A percentile compares a stretch with the other conserved stretches of the same genome.
Conservation (phyloP, 306 rosid genomes). For the Dryas alaskensis region DNA sequence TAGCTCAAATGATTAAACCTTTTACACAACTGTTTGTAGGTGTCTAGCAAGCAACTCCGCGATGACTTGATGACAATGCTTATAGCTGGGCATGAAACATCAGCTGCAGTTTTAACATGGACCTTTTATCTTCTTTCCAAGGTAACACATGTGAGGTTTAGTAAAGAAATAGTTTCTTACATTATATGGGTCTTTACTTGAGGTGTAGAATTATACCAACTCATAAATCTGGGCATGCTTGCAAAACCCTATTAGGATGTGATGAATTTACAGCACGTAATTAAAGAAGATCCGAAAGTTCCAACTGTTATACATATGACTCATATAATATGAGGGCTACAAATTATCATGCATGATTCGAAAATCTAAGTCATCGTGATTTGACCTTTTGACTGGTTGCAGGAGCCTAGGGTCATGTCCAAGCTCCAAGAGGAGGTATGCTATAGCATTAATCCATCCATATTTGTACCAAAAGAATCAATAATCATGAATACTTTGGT, state of each 20-base stretch:
- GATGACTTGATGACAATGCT: slow-evolving; percentile 99
- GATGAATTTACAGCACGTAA: not conserved
- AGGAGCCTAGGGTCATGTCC: slow-evolving; percentile 80
- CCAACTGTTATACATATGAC: not conserved
- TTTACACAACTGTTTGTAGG: slow-evolving; percentile 45
- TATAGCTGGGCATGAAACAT: slow-evolving; percentile 98
- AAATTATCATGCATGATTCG: not conserved
- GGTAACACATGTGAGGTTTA: slow-evolving; percentile 41
- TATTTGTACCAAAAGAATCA: slow-evolving; percentile 15
- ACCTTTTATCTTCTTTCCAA: slow-evolving; percentile 85
- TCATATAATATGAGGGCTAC: not conserved
- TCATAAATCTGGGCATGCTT: not conserved
- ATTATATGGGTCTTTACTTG: not conserved
- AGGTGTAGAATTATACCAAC: not conserved
- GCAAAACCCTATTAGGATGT: not conserved
- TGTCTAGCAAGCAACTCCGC: slow-evolving; percentile 97
- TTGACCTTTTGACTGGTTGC: slow-evolving; percentile 33
- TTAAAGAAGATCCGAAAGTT: not conserved
- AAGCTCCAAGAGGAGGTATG: slow-evolving; percentile 96
- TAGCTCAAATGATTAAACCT: slow-evolving; percentile 11
- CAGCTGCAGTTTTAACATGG: slow-evolving; percentile 99
- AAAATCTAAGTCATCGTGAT: not conserved
- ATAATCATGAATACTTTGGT: not conserved
- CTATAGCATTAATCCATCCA: slow-evolving; percentile 20
- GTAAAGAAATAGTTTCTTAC: slow-evolving; percentile 8